Evolutionary conservation across 108 stramenopile species (phyloP), one percentile per base, ranked within the genome.

Genomic region (Nitzschia sp.): DNA sequence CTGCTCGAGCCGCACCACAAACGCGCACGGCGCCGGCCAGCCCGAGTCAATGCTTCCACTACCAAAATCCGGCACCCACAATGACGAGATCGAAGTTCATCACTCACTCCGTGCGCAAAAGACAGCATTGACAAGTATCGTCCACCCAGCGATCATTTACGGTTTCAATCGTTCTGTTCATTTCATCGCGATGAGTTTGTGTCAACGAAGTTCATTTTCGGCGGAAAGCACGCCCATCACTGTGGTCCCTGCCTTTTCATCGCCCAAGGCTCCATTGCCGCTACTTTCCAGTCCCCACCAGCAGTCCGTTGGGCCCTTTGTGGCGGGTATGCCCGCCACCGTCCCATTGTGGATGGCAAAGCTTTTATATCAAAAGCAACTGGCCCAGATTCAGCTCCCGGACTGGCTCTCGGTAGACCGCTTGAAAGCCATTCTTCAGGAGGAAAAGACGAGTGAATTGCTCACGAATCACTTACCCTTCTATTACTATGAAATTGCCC

Each of bases 281-380:
- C 38, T 75, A 15, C 35, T 75, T 0, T 54, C 57, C 33, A 64
- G 62, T 54, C 49, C 46, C 0, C 46, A 46, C 9, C 46, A 59
- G 6, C 29, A 19, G 0, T 36, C 25, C 5, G 64, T 73, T 18
- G 74, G 74, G 5, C 89, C 89, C 33, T 91, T 90, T 63, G 66
- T 69, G 36, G 90, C 93, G 8, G 93, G 93, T 3, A 82, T 95
- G 59, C 81, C 89, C 24, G 61, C 75, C 19, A 45, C 58, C 18
- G 93, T 95, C 28, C 93, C 93, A 6, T 68, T 92, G 1, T 95
- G 93, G 93, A 66, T 88, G 42, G 93, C 85, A 45, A 76, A 76
- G 42, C 46, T 79, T 54, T 66, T 95, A 9, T 78, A 82, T 6
- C 68, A 80, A 64, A 77, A 86, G 23, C 80, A 80, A 32, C 61